Base-by-base conservation (phyloP, 345 rosid genomes). In the Citrus sp. region DNA sequence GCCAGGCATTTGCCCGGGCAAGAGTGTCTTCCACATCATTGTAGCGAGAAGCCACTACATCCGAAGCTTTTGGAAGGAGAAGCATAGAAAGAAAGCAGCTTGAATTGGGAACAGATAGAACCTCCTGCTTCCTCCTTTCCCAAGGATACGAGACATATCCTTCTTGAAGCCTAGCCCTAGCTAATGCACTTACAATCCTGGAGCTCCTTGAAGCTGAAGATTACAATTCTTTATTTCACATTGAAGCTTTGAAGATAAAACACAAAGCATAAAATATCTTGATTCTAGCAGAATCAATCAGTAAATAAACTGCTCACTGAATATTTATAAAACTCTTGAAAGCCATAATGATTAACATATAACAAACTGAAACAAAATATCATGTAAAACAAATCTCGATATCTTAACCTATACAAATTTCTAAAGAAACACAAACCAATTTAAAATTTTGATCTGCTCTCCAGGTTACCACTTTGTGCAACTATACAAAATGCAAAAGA, bases 11-110 rank as follows among this genome's bases (percentile, higher is more conserved):
- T 16, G 98, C 99, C 58, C 98, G 88, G 54, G 99, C 93, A 65
- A 96, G 93, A n/a, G 99, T 96, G 83, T 96, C 98, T 80, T 94
- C 99, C 85, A 92, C 81, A 78, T 94, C 98, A 24, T 92, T 94
- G 85, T 94, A 96, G 35, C 93, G 87, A 18, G 99, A 92, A 59
- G 92, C 91, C 28, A 85, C 83, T 42, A 79, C 83, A 80, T 93
- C 98, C 1, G 95, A 88, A 60, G 88, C 95, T 88, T 94, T 92
- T 46, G 99, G 99, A 76, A 96, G 94, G 84, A 96, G 83, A 67
- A 96, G 93, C 72, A 96, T 68, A 42, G 99, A 94, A 67, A 96
- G 94, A 79, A 94, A 96, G 75, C 83, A 84, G 86, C 99, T 92
- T 18, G 99, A 92, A 76, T 87, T 86, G 3, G 99, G 89, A 78